Base-by-base conservation (phyloP, 163 green algal species). In the Scenedesmus sp. region DNA sequence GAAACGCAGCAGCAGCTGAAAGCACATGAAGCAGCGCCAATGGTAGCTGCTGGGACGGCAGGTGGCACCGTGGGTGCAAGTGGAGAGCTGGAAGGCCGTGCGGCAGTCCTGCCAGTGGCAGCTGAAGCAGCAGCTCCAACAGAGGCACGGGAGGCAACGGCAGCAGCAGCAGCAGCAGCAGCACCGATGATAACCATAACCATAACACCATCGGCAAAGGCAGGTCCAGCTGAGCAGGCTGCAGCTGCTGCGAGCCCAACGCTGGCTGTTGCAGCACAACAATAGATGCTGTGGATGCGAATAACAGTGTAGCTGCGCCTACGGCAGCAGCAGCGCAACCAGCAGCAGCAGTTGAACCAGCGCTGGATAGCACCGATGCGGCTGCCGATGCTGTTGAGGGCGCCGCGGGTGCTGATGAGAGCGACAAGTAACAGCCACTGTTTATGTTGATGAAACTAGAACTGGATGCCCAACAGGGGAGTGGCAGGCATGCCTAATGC, bases 1-100 rank as follows among this genome's bases (percentile, higher is more conserved):
- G 83, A 18, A 15, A 61, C 59, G 7, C 59, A 81, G 49, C 35
- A 46, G 83, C 83, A 88, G 59, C 49, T 88, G 0, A 73, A 68
- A 6, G 76, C 42, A 12, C 30, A 87, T 53, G 46, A 30, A 53
- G 82, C 82, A 59, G 53, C 82, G 3, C 26, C 61, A 79, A 35
- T 1, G 43, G 30, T 49, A 72, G 49, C 81, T 37, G 46, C 49
- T 35, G 81, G 30, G 43, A 49, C 44, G 73, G 18, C 3, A 86
- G 20, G 46, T 44, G 81, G 81, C 18, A 13, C 15, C n/a, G 15
- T 10, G 30, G 37, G 16, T 12, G 35, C 30, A 6, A 44, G 26
- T 44, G 16, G 6, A 15, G 2, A 35, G 24, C 7, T 49, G 30
- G 37, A n/a, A 35, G 37, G 35, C 5, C 20, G 35, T 30, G 44